Evolutionary conservation across 1,284 basidiomycete genomes (phyloP).

Genomic region (Cryptococcus sp.): DNA sequence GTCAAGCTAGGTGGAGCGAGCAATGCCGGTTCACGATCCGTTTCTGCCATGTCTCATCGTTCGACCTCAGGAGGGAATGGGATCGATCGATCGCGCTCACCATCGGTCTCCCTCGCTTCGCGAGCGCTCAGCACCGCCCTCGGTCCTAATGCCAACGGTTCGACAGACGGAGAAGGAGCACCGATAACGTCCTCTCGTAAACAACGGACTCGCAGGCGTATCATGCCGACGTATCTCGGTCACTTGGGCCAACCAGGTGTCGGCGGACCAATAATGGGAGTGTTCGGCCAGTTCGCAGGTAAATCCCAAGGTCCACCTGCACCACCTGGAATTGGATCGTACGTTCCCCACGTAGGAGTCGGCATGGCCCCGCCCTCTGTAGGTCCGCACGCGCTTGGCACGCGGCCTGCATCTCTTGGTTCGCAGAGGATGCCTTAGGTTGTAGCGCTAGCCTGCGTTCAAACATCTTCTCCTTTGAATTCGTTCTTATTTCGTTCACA

Average conservation of each 20-base stretch:
- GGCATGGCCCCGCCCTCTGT: conserved; percentile 31
- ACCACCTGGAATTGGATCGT: not conserved
- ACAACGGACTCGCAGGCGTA: conserved; percentile 43
- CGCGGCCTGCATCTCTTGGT: not conserved
- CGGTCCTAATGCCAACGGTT: conserved; percentile 36
- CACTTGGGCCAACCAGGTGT: conserved; percentile 47
- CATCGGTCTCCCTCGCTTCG: conserved; percentile 46
- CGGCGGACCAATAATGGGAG: conserved; percentile 44
- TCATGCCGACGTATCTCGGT: conserved; percentile 51
- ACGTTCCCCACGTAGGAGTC: conserved; percentile 28
- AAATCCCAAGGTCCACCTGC: conserved; percentile 7
- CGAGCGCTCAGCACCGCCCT: conserved; percentile 43
- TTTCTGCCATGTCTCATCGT: conserved; percentile 23
- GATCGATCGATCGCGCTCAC: conserved; percentile 44
- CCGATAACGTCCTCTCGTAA: conserved; percentile 26
- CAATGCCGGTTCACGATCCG: conserved; percentile 36
- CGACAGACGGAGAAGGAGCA: not conserved
- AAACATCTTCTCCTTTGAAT: not conserved
- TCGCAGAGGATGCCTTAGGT: conserved; percentile 4
- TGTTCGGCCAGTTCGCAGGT: conserved; percentile 33
- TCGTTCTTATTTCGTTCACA: not conserved
- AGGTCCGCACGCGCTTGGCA: not conserved
- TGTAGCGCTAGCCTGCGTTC: not conserved
- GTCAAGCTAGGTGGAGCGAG: conserved; percentile 49
- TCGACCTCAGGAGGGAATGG: not conserved